Evolutionary conservation across 495 filamentous ascomycete genomes (phyloP).

Genomic region (Extremus antarcticus): DNA sequence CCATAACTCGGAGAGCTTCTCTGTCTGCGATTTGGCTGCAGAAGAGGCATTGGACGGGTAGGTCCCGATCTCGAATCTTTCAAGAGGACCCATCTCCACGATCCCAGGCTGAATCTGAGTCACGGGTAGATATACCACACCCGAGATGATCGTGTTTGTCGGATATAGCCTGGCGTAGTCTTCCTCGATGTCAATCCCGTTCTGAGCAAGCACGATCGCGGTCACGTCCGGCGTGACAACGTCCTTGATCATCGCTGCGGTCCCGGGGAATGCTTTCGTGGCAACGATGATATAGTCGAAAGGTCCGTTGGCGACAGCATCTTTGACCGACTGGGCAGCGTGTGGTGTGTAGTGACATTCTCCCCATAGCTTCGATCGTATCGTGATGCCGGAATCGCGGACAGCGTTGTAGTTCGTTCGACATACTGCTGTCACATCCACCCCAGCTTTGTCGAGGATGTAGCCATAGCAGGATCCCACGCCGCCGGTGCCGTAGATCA

Average conservation of each 20-base stretch:
- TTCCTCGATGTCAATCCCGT: constrained; percentile 45
- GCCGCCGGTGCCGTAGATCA: constrained; percentile 44
- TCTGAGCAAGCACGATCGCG: constrained; percentile 43
- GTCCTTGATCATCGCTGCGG: constrained; percentile 33
- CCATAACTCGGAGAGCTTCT: constrained; percentile 31
- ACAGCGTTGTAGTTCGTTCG: constrained; percentile 45
- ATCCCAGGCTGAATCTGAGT: constrained; percentile 33
- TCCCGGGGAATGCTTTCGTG: constrained; percentile 31
- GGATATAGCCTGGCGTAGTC: constrained; percentile 37
- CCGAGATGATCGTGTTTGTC: constrained; percentile 35
- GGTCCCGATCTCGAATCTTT: constrained; percentile 39
- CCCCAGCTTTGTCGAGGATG: constrained; percentile 37
- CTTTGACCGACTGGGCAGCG: constrained; percentile 31
- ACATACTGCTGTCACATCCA: constrained; percentile 38
- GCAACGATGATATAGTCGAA: constrained; percentile 48
- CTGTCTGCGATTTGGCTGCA: constrained; percentile 24
- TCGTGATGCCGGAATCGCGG: constrained; percentile 38
- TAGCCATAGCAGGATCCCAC: constrained; percentile 43
- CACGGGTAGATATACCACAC: constrained; percentile 42
- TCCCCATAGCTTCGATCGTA: constrained; percentile 40
- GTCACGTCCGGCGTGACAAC: constrained; percentile 34
- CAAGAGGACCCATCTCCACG: constrained; percentile 28
- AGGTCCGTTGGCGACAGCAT: constrained; percentile 26
- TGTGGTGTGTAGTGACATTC: constrained; percentile 32
- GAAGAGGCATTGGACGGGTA: constrained; percentile 32